Evolutionary conservation across 2,329 filamentous ascomycete genomes (phyloP), one percentile per base, ranked within the genome.

Genomic region (Blumeria hordei): DNA sequence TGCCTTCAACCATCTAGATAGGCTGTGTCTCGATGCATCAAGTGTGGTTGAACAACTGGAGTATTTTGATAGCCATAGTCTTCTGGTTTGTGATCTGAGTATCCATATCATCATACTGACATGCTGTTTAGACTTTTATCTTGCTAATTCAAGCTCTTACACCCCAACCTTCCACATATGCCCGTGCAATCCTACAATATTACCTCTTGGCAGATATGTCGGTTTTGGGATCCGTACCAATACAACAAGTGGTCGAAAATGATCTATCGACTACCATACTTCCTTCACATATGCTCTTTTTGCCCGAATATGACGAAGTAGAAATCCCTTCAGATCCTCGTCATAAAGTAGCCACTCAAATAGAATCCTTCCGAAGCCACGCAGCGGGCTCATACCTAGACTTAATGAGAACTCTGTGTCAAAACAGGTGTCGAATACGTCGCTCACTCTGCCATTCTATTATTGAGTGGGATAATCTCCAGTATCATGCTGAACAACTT

Each of bases 391-490:
- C 83, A 0, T 95, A 88, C 63, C 71, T 94, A 16, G 88, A 95
- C 60, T 75, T 93, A 14, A 81, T 92, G 62, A 79, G 88, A 51
- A 83, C 85, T 7, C 73, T 92, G 16, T 94, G 88, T 62, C 85
- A 96, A 65, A 98, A 96, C 64, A 75, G 88, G 54, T 93, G 87
- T 64, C 82, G 92, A 1, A 79, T 94, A 44, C 79, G 92, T n/a
- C 78, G 92, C 37, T 88, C 83, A n/a, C 74, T 98, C 8, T 88
- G 81, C 58, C 90, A 96, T 64, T 77, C 82, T 12, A 78, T 94
- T 37, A 71, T 79, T 2, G 83, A 90, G 57, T 93, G 88, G 81
- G 88, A 95, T 62, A 75, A 77, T 54, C 72, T 96, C 1, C 88
- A 95, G 67, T 72, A 77, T 8, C 86, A 94, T 62, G 83, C 84